Conservation (phyloP, 2,329 filamentous ascomycete species). For the Apiospora malaysiana region DNA sequence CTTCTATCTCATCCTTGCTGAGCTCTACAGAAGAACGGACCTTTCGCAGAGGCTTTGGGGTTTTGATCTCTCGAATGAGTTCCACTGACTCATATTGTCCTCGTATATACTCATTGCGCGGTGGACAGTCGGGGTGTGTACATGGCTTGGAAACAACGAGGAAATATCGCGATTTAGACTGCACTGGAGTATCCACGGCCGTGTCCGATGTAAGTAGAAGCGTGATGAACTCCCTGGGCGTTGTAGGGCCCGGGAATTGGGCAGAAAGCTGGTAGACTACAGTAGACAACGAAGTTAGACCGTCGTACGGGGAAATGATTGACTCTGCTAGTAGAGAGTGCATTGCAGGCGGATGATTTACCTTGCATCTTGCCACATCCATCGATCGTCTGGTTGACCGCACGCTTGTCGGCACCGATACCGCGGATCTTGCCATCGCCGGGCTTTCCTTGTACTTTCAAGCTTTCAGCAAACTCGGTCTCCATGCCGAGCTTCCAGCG, state of each 20-base stretch:
- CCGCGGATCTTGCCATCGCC: conserved; percentile 81
- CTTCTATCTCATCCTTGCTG: conserved; percentile 38
- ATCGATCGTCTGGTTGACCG: conserved; percentile 67
- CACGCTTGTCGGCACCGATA: conserved; percentile 78
- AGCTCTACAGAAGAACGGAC: conserved; percentile 53
- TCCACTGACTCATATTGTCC: conserved; percentile 93
- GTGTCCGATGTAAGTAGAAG: conserved; percentile 73
- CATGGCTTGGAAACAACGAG: conserved; percentile 90
- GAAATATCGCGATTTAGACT: conserved; percentile 67
- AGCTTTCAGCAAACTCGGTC: conserved; percentile 78
- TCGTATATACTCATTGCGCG: conserved; percentile 75
- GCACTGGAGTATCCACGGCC: conserved; percentile 40
- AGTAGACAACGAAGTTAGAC: conserved; percentile 12
- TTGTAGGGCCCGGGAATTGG: conserved; percentile 87
- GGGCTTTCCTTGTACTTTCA: conserved; percentile 72
- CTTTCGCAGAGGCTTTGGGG: conserved; percentile 51
- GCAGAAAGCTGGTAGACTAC: conserved; percentile 84
- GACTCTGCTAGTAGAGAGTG: neutral
- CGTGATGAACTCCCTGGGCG: conserved; percentile 86
- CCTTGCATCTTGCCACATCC: conserved; percentile 69
- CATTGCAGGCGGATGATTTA: conserved; percentile 38
- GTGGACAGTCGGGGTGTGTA: conserved; percentile 74
- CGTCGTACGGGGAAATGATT: too few species aligned
- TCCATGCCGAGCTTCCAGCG: conserved; percentile 80
- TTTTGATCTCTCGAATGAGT: conserved; percentile 81